Evolutionary conservation across 371 early-diverging fungal genomes (phyloP).

Genomic region (Apophysomyces ossiformis): DNA sequence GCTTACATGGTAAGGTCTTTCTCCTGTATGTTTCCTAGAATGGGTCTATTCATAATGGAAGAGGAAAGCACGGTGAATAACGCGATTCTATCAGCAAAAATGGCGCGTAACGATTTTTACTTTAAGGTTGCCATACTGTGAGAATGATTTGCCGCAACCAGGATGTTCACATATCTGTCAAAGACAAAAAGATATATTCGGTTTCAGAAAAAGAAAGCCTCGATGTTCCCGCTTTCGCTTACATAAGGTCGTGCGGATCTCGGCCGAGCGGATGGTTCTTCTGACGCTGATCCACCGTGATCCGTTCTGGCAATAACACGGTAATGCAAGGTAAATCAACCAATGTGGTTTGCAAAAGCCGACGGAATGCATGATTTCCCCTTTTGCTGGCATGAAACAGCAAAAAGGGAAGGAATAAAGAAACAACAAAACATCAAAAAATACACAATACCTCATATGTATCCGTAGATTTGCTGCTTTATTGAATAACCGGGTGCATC

Average conservation of each 20-base stretch:
- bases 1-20: slow-evolving; percentile 14
- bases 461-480: background rate
- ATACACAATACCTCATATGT: slow-evolving; percentile 8
- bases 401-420: background rate
- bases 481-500: background rate
- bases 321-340: slow-evolving; percentile 9
- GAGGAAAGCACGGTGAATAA: background rate
- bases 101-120: background rate
- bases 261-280: background rate
- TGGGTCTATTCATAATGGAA: background rate
- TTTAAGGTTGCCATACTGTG: slow-evolving; percentile 13
- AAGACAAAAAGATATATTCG: background rate
- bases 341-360: slow-evolving; percentile 7
- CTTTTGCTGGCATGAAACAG: background rate
- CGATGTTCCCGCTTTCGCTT: background rate
- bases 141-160: slow-evolving; percentile 12
- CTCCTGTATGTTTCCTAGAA: slow-evolving; percentile 14
- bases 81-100: too few species aligned
- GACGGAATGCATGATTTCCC: slow-evolving; percentile 4
- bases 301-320: slow-evolving; percentile 7
- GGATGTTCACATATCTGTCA: slow-evolving; percentile 10
- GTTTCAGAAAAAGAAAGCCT: background rate
- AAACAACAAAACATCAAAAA: background rate
- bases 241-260: slow-evolving; percentile 9
- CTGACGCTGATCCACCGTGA: background rate